Conservation (phyloP, 1,284 basidiomycete species). For the Marasmius tenuissimus region DNA sequence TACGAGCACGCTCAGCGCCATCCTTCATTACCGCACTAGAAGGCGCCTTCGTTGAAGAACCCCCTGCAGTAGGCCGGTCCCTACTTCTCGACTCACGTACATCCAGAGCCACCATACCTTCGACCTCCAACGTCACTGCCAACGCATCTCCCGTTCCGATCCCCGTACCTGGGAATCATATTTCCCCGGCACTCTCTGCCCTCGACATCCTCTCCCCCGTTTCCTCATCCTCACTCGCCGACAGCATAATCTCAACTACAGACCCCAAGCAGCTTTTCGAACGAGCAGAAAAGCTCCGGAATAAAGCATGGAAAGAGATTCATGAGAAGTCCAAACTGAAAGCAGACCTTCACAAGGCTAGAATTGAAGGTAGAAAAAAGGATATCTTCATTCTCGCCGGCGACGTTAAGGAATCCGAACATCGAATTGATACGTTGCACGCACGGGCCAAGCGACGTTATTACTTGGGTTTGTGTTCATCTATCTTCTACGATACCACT, state of each 20-base stretch:
- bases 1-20: not conserved
- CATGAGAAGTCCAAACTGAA: constrained; percentile 26
- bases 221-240: constrained; percentile 11
- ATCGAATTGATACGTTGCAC: constrained; percentile 34
- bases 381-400: constrained; percentile 37
- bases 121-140: not conserved
- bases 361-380: constrained; percentile 28
- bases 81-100: not conserved
- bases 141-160: constrained; percentile 18
- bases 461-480: constrained; percentile 33
- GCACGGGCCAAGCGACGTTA: constrained; percentile 40
- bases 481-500: not conserved
- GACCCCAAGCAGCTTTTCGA: constrained; percentile 28
- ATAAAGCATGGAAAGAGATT: constrained; percentile 37
- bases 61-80: not conserved
- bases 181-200: not conserved
- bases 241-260: constrained; percentile 33
- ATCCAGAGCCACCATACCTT: not conserved
- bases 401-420: constrained; percentile 33
- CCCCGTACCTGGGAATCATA: constrained; percentile 1
- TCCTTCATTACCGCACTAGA: not conserved
- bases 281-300: constrained; percentile 35
- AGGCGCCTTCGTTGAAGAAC: not conserved
- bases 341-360: constrained; percentile 27
- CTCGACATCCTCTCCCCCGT: constrained; percentile 2